Base-by-base conservation (phyloP, 441 rosid species). In the Gossypium trilobum region DNA sequence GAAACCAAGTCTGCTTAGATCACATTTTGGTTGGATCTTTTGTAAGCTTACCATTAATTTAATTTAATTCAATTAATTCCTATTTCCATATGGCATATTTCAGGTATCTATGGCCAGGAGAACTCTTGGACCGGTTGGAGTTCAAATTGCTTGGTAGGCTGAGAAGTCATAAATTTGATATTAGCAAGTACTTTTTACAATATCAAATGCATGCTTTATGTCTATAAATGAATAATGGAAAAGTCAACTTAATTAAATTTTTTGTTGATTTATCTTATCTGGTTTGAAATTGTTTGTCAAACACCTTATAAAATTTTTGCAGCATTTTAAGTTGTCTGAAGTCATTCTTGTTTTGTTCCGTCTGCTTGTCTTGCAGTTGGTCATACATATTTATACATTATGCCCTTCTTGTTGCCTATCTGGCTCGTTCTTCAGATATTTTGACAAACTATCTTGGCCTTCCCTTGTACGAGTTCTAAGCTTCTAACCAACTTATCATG, bases 401-500 rank as follows among this genome's bases (percentile, higher is more conserved):
- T 33, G 87, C 97, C 42, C 89, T 93, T 84, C 96, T 93, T 2
- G 85, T 93, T 51, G 96, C 97, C 64, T 93, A 93, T 73, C 86
- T 93, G 75, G 97, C 96, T 78, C 96, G 97, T 71, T 91, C 98
- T 80, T 93, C 98, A 70, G 95, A 88, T 77, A 93, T 91, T 68
- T 76, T 93, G 80, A 83, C 91, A 20, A 84, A 81, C 73, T 85
- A 82, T 81, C 90, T 91, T 14, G 87, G 96, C 82, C 85, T 88
- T 78, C 97, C 97, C 46, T 73, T 85, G 98, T 90, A 90, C 9
- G 85, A 51, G 16, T 63, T 63, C 52, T 73, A 70, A 5, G 36
- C 54, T 9, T 13, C 31, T 50, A 20, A 33, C 23, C 17, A 36
- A 51, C 68, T 73, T 50, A 19, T 20, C 13, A 1, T 51, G 46